Evolutionary conservation across 2,329 filamentous ascomycete species (phyloP).

Genomic region (Aurifilum marmelostoma): DNA sequence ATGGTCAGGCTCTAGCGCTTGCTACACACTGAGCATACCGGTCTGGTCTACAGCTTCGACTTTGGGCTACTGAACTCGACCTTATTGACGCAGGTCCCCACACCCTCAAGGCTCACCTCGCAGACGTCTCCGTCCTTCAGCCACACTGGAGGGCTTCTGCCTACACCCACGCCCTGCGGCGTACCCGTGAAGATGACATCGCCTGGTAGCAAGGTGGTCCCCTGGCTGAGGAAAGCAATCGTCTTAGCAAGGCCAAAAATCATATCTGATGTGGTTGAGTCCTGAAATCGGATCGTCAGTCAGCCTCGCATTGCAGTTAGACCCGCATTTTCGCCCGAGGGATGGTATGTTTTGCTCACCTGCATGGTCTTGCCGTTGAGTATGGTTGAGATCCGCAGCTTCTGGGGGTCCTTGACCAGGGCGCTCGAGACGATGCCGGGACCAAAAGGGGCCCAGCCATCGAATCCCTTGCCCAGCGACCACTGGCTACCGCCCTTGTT

Average conservation of each 20-base stretch:
- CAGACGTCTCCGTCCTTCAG: conserved; percentile 72
- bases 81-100: conserved; percentile 63
- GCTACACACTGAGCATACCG: neutral
- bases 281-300: conserved; percentile 36
- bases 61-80: conserved; percentile 46
- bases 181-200: conserved; percentile 71
- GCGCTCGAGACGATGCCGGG: conserved; percentile 67
- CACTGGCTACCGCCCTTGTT: conserved; percentile 70
- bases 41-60: conserved; percentile 39
- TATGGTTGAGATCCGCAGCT: conserved; percentile 58
- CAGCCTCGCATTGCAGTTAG: conserved; percentile 23
- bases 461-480: conserved; percentile 73
- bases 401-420: conserved; percentile 61
- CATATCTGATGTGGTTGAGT: conserved; percentile 62
- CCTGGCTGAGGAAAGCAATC: conserved; percentile 62
- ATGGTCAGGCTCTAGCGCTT: neutral
- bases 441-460: conserved; percentile 75
- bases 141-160: conserved; percentile 67
- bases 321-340: conserved; percentile 11
- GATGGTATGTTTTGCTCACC: conserved; percentile 35
- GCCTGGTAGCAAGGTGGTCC: conserved; percentile 65
- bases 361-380: conserved; percentile 63
- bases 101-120: conserved; percentile 67
- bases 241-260: conserved; percentile 65
- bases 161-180: conserved; percentile 66